Base-by-base conservation (phyloP, 192 early-diverging fungal genomes). In the Pilobolus umbonatus region DNA sequence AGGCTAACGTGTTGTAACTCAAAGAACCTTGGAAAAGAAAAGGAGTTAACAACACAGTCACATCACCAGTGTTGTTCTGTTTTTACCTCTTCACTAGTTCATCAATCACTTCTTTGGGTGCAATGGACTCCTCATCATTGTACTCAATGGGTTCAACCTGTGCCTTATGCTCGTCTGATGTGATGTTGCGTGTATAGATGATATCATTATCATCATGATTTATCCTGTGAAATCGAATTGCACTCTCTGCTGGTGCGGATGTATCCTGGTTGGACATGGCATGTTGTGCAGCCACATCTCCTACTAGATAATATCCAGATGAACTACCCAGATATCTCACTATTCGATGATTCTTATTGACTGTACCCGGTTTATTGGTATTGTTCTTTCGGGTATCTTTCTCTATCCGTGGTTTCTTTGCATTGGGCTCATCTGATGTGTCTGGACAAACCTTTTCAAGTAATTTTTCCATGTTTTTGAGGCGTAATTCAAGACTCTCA, bases 291-390 rank as follows among this genome's bases (percentile, higher is more conserved):
- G n/a, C n/a, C n/a, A 64, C 32, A 46, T 64, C 62, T 24, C 47
- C 25, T 19, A 68, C 56, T 29, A 68, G 28, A 22, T 68, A 68
- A 34, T 57, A 57, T 17, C 67, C 67, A 31, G 67, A 68, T 5
- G 67, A 68, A 9, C 67, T 68, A 8, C 67, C 67, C 7, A 62
- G 46, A 19, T 58, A 68, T 4, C 60, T 42, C 11, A 62, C 55
- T 17, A 68, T 43, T 39, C 62, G 62, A 24, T 24, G 34, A 10
- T 44, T 57, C 43, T 57, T n/a, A 3, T 15, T 28, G 14, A 8
- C 14, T 57, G 0, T 15, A 14, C 30, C 7, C 1, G 39, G 12
- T 22, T 24, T 45, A 21, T 24, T 28, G 34, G 15, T 3, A n/a
- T 28, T 55, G 17, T n/a, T 19, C 14, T 26, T 43, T 53, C 32